These are phyloP conservation scores for Pichia kluyveri DNA, from an alignment of 805 yeast species.

Conservation along the genomic window DNA sequence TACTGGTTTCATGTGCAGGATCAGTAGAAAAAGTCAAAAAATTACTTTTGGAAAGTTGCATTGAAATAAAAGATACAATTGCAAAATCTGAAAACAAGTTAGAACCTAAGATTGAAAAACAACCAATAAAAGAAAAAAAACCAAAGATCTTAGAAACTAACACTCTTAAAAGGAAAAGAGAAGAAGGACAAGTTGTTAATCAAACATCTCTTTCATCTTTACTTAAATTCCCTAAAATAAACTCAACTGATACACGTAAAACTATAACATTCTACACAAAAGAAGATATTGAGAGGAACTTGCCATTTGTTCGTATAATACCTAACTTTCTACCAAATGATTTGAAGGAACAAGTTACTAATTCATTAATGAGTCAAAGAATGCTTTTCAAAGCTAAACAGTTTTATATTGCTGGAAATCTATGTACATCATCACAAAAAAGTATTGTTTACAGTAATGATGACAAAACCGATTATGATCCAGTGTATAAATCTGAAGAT, in stretches of 20 bases:
- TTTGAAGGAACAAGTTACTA: conserved; percentile 37
- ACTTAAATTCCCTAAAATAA: background rate
- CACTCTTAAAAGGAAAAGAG: background rate
- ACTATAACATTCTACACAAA: conserved; percentile 35
- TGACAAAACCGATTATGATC: conserved; percentile 10
- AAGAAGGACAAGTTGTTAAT: background rate
- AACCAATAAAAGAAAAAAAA: background rate
- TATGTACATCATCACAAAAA: conserved; percentile 50
- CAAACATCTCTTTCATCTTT: background rate
- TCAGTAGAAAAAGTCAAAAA: conserved; percentile 18
- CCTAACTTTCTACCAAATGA: conserved; percentile 43
- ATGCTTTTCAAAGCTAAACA: conserved; percentile 31
- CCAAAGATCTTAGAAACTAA: background rate
- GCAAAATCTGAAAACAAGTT: too few species aligned
- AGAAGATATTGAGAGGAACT: conserved; percentile 37
- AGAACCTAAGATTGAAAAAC: too few species aligned
- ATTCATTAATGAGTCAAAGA: conserved; percentile 33
- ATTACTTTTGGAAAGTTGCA: background rate
- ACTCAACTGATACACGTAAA: background rate
- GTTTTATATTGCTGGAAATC: conserved; percentile 56
- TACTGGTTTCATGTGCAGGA: conserved; percentile 47
- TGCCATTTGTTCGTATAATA: conserved; percentile 45
- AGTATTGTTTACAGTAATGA: conserved; percentile 23
- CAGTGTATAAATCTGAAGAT: background rate
- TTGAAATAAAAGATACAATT: too few species aligned